A percentile compares a stretch with the other conserved stretches of the same genome.
Evolutionary conservation across 352 stramenopile genomes (phyloP).

Genomic region (Blastocystis hominis): DNA sequence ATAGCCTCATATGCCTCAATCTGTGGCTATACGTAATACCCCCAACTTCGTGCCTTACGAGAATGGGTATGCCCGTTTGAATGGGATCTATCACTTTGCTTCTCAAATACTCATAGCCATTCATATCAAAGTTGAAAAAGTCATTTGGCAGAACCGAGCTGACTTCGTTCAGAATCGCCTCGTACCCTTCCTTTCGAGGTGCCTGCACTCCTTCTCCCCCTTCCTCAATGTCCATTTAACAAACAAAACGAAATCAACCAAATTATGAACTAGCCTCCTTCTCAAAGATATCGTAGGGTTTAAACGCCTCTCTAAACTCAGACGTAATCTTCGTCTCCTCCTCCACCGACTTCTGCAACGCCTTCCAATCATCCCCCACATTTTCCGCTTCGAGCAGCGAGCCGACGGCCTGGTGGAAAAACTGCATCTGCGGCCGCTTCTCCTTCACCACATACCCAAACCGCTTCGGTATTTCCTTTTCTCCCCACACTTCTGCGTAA

Average conservation of each 20-base stretch:
- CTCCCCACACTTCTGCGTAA: conserved; percentile 16
- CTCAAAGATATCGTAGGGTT: conserved; percentile 30
- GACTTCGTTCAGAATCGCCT: neutral
- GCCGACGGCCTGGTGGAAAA: conserved; percentile 53
- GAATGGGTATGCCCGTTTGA: neutral
- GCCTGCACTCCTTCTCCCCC: neutral
- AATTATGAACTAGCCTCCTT: neutral
- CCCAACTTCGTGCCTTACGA: neutral
- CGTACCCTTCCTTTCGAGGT: neutral
- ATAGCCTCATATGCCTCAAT: conserved; percentile 12
- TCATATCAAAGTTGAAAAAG: conserved; percentile 25
- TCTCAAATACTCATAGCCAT: conserved; percentile 35
- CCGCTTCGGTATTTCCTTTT: neutral
- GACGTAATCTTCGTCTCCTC: neutral
- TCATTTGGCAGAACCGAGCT: neutral
- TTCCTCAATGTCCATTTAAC: neutral
- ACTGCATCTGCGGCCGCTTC: conserved; percentile 38
- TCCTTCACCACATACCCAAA: conserved; percentile 36
- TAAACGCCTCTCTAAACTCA: conserved; percentile 35
- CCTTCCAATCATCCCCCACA: conserved; percentile 45
- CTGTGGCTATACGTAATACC: neutral
- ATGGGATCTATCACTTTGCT: conserved; percentile 2
- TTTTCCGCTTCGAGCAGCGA: conserved; percentile 38
- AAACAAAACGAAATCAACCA: neutral
- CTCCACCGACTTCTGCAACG: conserved; percentile 1